Conservation (phyloP, 1,139 yeast genomes). For the Pichia cactophila region DNA sequence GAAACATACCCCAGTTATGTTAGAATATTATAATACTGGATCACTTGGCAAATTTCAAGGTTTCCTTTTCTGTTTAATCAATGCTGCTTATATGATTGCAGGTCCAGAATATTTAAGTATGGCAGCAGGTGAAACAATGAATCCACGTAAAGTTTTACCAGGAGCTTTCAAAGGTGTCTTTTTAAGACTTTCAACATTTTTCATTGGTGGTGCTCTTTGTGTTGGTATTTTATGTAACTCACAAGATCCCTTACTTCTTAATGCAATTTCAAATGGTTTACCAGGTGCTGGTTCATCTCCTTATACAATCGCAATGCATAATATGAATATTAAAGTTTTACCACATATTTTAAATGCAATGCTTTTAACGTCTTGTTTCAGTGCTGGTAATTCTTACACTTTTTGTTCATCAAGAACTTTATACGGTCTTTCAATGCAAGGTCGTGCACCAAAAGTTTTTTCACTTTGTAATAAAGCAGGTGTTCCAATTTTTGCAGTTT, state of each 20-base stretch:
- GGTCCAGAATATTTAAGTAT: slow-evolving; percentile 49
- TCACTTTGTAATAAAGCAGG: slow-evolving; percentile 43
- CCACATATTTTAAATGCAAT: slow-evolving; percentile 61
- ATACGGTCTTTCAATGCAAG: slow-evolving; percentile 55
- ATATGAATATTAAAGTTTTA: slow-evolving; percentile 43
- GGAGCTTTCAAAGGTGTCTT: slow-evolving; percentile 74
- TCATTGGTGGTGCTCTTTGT: slow-evolving; percentile 54
- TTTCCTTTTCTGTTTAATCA: slow-evolving; percentile 37
- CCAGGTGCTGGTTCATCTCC: slow-evolving; percentile 62
- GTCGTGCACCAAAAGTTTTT: slow-evolving; percentile 44
- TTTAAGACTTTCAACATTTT: slow-evolving; percentile 61
- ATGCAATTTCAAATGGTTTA: slow-evolving; percentile 37
- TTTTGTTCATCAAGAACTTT: slow-evolving; percentile 52
- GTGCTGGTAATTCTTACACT: slow-evolving; percentile 68
- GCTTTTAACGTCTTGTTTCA: slow-evolving; percentile 54
- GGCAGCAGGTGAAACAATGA: slow-evolving; percentile 50
- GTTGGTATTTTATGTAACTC: slow-evolving; percentile 53
- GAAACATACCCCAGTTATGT: slow-evolving; percentile 30
- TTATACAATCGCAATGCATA: slow-evolving; percentile 55
- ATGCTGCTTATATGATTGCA: slow-evolving; percentile 42
- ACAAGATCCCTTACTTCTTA: slow-evolving; percentile 39
- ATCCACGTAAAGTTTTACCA: slow-evolving; percentile 74
- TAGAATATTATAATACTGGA: slow-evolving; percentile 36
- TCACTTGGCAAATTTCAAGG: slow-evolving; percentile 45
- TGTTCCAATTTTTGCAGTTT: slow-evolving; percentile 31